Conservation (phyloP, 2,329 filamentous ascomycete genomes). For the Gaeumannomyces tritici region DNA sequence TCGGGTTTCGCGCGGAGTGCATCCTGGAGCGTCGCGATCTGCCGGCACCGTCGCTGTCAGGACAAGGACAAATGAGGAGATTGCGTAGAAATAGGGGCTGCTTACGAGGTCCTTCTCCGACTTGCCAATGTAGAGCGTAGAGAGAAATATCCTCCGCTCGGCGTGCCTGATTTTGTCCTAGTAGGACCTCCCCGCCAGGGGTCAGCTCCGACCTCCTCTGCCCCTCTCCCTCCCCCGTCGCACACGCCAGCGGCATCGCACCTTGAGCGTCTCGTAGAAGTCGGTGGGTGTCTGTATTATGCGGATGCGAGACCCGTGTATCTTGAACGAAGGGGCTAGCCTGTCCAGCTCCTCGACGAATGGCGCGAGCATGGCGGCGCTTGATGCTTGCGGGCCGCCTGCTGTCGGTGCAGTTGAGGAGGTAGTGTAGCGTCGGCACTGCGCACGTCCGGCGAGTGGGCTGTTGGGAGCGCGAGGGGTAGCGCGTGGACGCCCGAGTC, state of each 20-base stretch:
- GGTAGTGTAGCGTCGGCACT: slow-evolving; percentile 30
- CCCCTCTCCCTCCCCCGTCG: background rate
- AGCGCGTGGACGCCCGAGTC: slow-evolving; percentile 15
- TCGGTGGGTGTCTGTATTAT: slow-evolving; percentile 74
- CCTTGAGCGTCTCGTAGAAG: slow-evolving; percentile 89
- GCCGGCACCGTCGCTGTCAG: background rate
- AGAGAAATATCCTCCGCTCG: slow-evolving; percentile 73
- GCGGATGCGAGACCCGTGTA: slow-evolving; percentile 69
- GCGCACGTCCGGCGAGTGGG: slow-evolving; percentile 6
- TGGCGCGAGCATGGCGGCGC: slow-evolving; percentile 36
- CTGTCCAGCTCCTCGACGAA: slow-evolving; percentile 69
- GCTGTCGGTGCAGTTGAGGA: slow-evolving; percentile 14
- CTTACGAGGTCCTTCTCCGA: slow-evolving; percentile 74
- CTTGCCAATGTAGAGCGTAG: slow-evolving; percentile 95
- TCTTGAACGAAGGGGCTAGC: slow-evolving; percentile 82
- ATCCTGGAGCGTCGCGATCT: slow-evolving; percentile 68
- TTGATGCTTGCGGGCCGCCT: slow-evolving; percentile 14
- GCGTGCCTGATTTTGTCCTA: slow-evolving; percentile 75
- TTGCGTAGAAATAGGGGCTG: too few relatives aligned
- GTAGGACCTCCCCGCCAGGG: background rate
- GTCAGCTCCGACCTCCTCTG: background rate
- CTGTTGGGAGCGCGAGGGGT: slow-evolving; percentile 10
- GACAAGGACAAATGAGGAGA: background rate
- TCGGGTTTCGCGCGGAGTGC: slow-evolving; percentile 66
- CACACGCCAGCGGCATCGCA: slow-evolving; percentile 20